phyloP scores from a whole-genome alignment of 2,329 filamentous ascomycete genomes.

The Claviceps humidiphila region DNA sequence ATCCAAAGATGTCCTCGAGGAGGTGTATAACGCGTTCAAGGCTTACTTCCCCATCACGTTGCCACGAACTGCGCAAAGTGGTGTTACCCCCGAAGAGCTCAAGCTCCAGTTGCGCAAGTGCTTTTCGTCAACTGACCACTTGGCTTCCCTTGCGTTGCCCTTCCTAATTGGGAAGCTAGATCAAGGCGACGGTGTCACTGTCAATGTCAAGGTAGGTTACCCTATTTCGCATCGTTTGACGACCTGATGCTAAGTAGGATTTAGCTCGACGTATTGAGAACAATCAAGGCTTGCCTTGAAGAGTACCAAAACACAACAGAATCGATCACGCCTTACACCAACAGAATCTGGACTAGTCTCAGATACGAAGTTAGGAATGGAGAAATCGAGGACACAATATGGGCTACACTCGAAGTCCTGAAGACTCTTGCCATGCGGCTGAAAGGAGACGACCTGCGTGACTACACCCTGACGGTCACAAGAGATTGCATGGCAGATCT shows the following conservation, averaged over 20 bases:
- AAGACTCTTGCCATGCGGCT: constrained; percentile 34
- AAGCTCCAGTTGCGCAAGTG: constrained; percentile 40
- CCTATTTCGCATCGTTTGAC: neutral
- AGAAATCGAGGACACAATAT: constrained; percentile 43
- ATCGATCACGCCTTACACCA: constrained; percentile 34
- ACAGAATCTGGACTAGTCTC: constrained; percentile 44
- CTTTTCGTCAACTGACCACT: constrained; percentile 35
- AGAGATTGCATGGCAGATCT: constrained; percentile 41
- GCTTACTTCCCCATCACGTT: constrained; percentile 49
- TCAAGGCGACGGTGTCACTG: constrained; percentile 43
- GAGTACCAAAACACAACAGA: constrained; percentile 33
- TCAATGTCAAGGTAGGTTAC: constrained; percentile 37
- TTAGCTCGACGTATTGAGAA: constrained; percentile 41
- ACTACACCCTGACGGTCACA: constrained; percentile 35
- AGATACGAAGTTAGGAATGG: constrained; percentile 51
- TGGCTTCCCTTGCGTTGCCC: constrained; percentile 34
- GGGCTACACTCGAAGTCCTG: constrained; percentile 41
- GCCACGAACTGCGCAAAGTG: constrained; percentile 34
- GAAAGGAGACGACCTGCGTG: constrained; percentile 28
- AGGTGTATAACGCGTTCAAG: constrained; percentile 42
- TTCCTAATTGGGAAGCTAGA: constrained; percentile 45
- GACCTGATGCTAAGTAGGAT: constrained; percentile 6
- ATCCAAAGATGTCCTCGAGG: constrained; percentile 31
- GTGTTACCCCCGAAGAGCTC: constrained; percentile 42
- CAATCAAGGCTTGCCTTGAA: constrained; percentile 39